Evolutionary conservation across 768 basidiomycete genomes (phyloP).

Genomic region (Agaricus blazei): DNA sequence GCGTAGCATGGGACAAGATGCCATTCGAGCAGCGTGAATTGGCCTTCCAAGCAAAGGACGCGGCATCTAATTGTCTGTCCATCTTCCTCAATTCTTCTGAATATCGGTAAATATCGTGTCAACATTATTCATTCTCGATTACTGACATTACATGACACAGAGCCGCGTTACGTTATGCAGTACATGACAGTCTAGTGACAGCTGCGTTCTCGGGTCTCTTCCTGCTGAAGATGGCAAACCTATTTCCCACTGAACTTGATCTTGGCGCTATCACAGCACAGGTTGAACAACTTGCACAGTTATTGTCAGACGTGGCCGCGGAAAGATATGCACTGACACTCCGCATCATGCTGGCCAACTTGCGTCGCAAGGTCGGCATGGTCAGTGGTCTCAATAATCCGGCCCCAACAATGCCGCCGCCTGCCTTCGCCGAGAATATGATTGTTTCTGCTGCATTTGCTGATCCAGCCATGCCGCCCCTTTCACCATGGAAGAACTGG

Average conservation of each 20-base stretch:
- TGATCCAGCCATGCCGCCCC: constrained; percentile 52
- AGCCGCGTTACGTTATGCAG: constrained; percentile 86
- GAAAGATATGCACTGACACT: constrained; percentile 87
- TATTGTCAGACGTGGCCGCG: constrained; percentile 89
- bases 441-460: constrained; percentile 56
- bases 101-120: constrained; percentile 52
- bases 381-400: constrained; percentile 42
- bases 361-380: constrained; percentile 83
- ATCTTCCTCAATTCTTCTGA: constrained; percentile 79
- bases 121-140: constrained; percentile 4
- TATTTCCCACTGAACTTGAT: constrained; percentile 85
- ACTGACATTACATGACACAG: constrained; percentile 29
- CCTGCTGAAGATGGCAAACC: constrained; percentile 89
- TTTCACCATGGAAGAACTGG: constrained; percentile 83
- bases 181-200: constrained; percentile 89
- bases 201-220: constrained; percentile 90
- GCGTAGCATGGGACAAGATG: constrained; percentile 95
- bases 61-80: constrained; percentile 79
- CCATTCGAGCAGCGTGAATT: constrained; percentile 91
- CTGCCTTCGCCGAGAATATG: constrained; percentile 50
- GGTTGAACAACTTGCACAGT: constrained; percentile 86
- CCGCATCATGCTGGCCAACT: constrained; percentile 89
- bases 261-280: constrained; percentile 70
- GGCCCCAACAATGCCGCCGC: constrained; percentile 46
- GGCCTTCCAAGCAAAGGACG: constrained; percentile 93